phyloP scores from a whole-genome alignment of 2,329 filamentous ascomycete species.

The Venturia pyrina region DNA sequence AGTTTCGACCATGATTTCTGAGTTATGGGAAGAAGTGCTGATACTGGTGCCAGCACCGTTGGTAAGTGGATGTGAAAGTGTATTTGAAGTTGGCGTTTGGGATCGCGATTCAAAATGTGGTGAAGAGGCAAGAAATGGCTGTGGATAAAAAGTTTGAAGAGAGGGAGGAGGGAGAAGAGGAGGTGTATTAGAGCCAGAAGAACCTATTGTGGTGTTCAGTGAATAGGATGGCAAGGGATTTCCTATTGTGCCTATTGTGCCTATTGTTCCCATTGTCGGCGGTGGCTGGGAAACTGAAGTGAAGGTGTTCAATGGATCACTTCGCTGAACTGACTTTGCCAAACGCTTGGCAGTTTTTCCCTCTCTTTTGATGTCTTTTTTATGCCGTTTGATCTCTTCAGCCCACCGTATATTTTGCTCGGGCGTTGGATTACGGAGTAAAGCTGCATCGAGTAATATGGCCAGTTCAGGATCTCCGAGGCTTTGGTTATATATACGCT shows the following conservation, averaged over 20 bases:
- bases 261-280: constrained; percentile 2
- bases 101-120: constrained; percentile 3
- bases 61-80: neutral
- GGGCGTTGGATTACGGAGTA: constrained; percentile 29
- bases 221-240: neutral
- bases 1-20: constrained; percentile 6
- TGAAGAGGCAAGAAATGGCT: neutral
- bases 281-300: constrained; percentile 3
- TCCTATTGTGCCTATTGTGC: neutral
- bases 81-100: neutral
- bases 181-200: constrained; percentile 1
- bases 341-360: constrained; percentile 15
- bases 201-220: neutral
- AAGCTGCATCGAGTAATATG: constrained; percentile 32
- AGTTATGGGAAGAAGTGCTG: neutral
- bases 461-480: constrained; percentile 26
- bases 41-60: constrained; percentile 5
- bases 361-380: constrained; percentile 28
- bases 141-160: neutral
- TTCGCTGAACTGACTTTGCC: neutral
- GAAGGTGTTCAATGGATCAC: neutral
- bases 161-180: neutral
- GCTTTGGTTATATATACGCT: constrained; percentile 33
- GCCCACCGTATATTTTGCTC: constrained; percentile 33
- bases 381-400: constrained; percentile 32